A percentile compares a stretch with the other conserved stretches of the same genome.
Evolutionary conservation across 192 early-diverging fungal species (phyloP).

Genomic region (Pilaira anomala): DNA sequence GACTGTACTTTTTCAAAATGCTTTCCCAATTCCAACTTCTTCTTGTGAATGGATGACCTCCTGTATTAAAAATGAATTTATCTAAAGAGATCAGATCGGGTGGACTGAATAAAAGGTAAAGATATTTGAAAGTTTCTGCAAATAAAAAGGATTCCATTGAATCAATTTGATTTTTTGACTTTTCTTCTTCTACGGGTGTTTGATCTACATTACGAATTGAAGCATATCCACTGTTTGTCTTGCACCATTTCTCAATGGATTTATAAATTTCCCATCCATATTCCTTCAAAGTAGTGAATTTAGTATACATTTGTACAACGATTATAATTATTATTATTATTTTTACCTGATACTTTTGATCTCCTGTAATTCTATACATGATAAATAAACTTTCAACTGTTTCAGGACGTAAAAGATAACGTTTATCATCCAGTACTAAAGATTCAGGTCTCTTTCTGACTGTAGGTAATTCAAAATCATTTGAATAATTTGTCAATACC

Average conservation of each 20-base stretch:
- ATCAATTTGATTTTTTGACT: constrained; percentile 13
- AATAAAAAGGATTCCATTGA: constrained; percentile 54
- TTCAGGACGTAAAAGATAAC: constrained; percentile 42
- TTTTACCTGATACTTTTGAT: constrained; percentile 53
- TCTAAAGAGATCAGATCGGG: constrained; percentile 53
- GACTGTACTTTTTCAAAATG: neutral
- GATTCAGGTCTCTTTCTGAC: neutral
- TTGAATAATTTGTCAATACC: constrained; percentile 6
- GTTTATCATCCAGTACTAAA: neutral
- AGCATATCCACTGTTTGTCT: constrained; percentile 45
- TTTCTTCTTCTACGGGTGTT: neutral
- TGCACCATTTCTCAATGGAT: constrained; percentile 48
- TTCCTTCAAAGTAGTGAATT: constrained; percentile 30
- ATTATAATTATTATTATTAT: neutral
- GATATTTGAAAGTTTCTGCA: constrained; percentile 72
- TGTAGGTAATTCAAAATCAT: constrained; percentile 5
- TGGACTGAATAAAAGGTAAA: constrained; percentile 59
- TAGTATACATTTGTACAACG: neutral
- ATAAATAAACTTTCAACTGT: constrained; percentile 70
- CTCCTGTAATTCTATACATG: constrained; percentile 71
- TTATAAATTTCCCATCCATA: constrained; percentile 64
- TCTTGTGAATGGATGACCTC: constrained; percentile 69
- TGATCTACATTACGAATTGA: constrained; percentile 39
- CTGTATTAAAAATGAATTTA: constrained; percentile 69
- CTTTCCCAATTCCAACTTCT: constrained; percentile 25